phyloP scores from a whole-genome alignment of 352 stramenopile species.

The Pythium inflatum region DNA sequence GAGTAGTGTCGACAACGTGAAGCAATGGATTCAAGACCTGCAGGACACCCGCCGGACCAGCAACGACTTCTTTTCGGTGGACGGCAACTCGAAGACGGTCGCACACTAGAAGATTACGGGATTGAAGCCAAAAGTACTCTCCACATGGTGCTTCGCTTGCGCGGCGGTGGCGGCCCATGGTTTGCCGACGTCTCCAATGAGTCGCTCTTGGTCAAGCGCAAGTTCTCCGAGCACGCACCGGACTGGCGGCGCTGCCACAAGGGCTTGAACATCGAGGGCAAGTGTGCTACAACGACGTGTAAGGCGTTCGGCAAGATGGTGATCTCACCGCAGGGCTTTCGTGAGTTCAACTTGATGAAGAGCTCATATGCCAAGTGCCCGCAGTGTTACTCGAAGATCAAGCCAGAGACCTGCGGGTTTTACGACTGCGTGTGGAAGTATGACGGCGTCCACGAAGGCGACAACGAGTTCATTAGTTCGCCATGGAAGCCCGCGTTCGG shows the following conservation, averaged over 20 bases:
- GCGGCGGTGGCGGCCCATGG: neutral
- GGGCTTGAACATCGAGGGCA: neutral
- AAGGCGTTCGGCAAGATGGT: neutral
- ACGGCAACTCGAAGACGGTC: slow-evolving; percentile 19
- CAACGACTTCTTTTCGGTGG: slow-evolving; percentile 92
- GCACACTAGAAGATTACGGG: neutral
- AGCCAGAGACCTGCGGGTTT: slow-evolving; percentile 36
- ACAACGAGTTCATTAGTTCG: slow-evolving; percentile 22
- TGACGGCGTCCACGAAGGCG: slow-evolving; percentile 24
- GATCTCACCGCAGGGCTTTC: neutral
- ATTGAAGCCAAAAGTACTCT: neutral
- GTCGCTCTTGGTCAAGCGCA: neutral
- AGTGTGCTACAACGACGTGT: neutral
- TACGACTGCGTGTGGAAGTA: slow-evolving; percentile 44
- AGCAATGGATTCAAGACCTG: too few relatives aligned
- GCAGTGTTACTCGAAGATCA: slow-evolving; percentile 3
- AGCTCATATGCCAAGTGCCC: neutral
- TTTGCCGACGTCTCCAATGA: neutral
- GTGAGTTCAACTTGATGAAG: neutral
- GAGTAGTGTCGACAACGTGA: too few relatives aligned
- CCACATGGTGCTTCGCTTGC: neutral
- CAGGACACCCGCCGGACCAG: slow-evolving; percentile 79
- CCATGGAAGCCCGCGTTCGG: slow-evolving; percentile 28
- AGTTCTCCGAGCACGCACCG: neutral
- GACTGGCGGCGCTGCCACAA: neutral